Evolutionary conservation across 2,329 filamentous ascomycete genomes (phyloP).

Genomic region (Zasmidium citrigriseum): DNA sequence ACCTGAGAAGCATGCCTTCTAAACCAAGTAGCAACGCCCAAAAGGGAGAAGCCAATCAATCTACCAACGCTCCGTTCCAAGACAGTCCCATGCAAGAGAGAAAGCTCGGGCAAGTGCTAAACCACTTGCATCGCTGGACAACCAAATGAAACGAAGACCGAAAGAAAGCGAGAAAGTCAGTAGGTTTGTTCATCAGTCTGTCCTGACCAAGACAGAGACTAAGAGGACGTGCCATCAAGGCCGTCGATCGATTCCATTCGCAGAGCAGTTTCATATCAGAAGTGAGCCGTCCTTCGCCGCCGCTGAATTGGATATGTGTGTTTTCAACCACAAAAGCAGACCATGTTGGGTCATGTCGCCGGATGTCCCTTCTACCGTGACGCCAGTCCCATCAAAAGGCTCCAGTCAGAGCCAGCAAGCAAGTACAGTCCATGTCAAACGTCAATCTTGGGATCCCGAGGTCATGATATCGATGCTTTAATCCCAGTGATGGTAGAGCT

Average conservation of each 20-base stretch:
- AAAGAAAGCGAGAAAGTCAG: background rate
- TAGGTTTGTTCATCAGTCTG: background rate
- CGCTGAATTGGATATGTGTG: background rate
- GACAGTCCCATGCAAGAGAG: slow-evolving; percentile 37
- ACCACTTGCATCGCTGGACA: slow-evolving; percentile 46
- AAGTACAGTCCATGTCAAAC: background rate
- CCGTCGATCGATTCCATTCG: background rate
- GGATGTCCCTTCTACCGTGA: background rate
- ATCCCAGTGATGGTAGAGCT: slow-evolving; percentile 49
- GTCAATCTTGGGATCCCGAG: background rate
- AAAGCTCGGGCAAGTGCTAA: slow-evolving; percentile 45
- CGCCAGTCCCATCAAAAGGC: background rate
- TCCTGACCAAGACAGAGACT: background rate
- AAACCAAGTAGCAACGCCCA: slow-evolving; percentile 26
- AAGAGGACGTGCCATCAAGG: slow-evolving; percentile 9
- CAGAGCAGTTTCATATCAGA: background rate
- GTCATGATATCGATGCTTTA: slow-evolving; percentile 16
- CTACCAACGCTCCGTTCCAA: slow-evolving; percentile 52
- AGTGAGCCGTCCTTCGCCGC: background rate
- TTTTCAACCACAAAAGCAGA: too few relatives aligned
- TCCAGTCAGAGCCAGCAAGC: too few relatives aligned
- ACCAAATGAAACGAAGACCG: slow-evolving; percentile 3
- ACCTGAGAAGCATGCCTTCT: slow-evolving; percentile 37
- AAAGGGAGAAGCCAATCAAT: slow-evolving; percentile 26
- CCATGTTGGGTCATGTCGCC: background rate